Percentiles rank a stretch among this genome's conserved stretches.
Evolutionary conservation across 2,329 filamentous ascomycete species (phyloP).

Genomic region (Grosmannia penicillata): DNA sequence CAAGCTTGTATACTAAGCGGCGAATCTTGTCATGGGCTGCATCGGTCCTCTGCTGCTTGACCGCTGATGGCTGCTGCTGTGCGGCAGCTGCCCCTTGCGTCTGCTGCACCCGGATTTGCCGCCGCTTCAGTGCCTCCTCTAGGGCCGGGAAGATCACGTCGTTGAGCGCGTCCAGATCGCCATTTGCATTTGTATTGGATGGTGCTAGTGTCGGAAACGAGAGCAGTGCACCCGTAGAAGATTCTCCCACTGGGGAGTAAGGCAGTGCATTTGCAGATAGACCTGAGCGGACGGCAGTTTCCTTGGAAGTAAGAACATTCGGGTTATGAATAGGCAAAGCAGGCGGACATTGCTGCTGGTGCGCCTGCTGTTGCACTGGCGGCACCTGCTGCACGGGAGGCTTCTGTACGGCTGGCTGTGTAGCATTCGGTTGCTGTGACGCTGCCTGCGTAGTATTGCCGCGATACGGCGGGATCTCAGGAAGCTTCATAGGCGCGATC

Average conservation of each 20-base stretch:
- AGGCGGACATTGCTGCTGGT: background rate
- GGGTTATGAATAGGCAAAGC: slow-evolving; percentile 1
- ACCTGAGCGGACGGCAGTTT: slow-evolving; percentile 4
- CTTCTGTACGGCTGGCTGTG: slow-evolving; percentile 10
- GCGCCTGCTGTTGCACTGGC: slow-evolving; percentile 4
- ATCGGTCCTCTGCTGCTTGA: slow-evolving; percentile 53
- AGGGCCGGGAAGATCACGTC: slow-evolving; percentile 89
- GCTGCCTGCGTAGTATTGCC: too few species aligned
- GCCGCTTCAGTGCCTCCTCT: slow-evolving; percentile 76
- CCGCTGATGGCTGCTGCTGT: slow-evolving; percentile 32
- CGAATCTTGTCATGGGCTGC: slow-evolving; percentile 69
- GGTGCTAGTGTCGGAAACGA: slow-evolving; percentile 43
- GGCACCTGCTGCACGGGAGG: slow-evolving; percentile 14
- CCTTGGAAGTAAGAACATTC: slow-evolving; percentile 10
- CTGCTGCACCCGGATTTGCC: slow-evolving; percentile 47
- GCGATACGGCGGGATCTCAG: slow-evolving; percentile 41
- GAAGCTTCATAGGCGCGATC: slow-evolving; percentile 25
- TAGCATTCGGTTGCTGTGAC: slow-evolving; percentile 10
- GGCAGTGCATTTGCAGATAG: background rate
- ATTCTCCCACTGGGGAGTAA: slow-evolving; percentile 8
- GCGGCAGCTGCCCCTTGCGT: slow-evolving; percentile 13
- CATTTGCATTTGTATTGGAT: slow-evolving; percentile 43
- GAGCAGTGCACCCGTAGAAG: slow-evolving; percentile 13
- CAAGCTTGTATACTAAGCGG: slow-evolving; percentile 68
- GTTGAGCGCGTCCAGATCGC: slow-evolving; percentile 71